phyloP scores from a whole-genome alignment of 106 monocot genomes.

The Xerophyta viscosa region DNA sequence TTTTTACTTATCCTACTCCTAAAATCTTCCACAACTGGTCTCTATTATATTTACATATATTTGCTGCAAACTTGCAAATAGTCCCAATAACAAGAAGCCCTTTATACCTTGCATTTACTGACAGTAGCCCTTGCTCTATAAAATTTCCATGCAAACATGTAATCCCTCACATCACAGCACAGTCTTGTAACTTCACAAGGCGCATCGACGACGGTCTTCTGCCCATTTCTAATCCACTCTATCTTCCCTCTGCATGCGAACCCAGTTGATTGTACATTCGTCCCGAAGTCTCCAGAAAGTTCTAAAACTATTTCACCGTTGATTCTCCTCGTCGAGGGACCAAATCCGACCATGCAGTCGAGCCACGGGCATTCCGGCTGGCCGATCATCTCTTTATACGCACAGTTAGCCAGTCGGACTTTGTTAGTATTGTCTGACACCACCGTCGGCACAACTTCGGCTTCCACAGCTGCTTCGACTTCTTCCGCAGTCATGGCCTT shows the following conservation, averaged over 20 bases:
- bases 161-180: not conserved
- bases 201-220: not conserved
- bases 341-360: slow-evolving; percentile 15
- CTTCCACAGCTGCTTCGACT: slow-evolving; percentile 75
- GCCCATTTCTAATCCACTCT: not conserved
- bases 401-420: slow-evolving; percentile 63
- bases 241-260: not conserved
- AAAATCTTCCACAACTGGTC: no score
- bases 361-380: slow-evolving; percentile 73
- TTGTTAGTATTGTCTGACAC: slow-evolving; percentile 73
- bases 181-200: slow-evolving; percentile 1
- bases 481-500: slow-evolving; percentile 27
- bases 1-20: no score
- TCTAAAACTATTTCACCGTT: slow-evolving; percentile 52
- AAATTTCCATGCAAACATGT: slow-evolving; percentile 2
- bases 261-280: not conserved
- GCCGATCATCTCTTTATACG: slow-evolving; percentile 62
- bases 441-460: slow-evolving; percentile 56
- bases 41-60: no score
- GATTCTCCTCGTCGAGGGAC: slow-evolving; percentile 32
- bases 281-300: slow-evolving; percentile 11
- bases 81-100: no score
- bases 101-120: not conserved
- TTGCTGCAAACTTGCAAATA: no score
- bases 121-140: not conserved